Base-by-base conservation (phyloP, 1,284 basidiomycete genomes). In the Pseudozyma flocculosa region DNA sequence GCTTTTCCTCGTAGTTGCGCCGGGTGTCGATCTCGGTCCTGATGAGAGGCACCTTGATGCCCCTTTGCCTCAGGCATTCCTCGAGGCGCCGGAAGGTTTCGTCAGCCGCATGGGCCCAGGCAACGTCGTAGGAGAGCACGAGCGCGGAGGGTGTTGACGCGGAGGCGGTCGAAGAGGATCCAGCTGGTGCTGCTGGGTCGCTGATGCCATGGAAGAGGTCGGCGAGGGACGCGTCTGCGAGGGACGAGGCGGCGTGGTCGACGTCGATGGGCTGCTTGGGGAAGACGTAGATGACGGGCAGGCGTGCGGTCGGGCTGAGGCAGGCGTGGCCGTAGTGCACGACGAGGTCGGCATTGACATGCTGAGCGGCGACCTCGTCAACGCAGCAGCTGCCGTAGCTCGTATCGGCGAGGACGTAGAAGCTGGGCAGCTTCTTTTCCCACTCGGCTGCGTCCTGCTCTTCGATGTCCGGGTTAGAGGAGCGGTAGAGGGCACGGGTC, bases 361-460 rank as follows among this genome's bases (percentile, higher is more conserved):
- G 95, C 62, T 92, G 87, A 5, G 94, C 93, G 9, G 92, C 89
- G 3, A 98, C 88, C 71, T 97, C 90, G 76, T 99, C 95, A 4
- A 95, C 92, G 75, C 94, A 98, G 76, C 94, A 99, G 72, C 92
- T 95, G 77, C 93, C 94, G 78, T 97, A 97, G 24, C 92, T 95
- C 23, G 93, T 97, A 79, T 97, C 94, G 14, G 93, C 93, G 18
- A 96, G 83, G 5, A 97, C 88, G 75, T 93, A 97, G 23, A 92
- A 81, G 19, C 56, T 48, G 2, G 61, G 56, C 18, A 49, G 19
- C n/a, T n/a, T n/a, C n/a, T n/a, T n/a, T n/a, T n/a, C n/a, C n/a
- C n/a, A n/a, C 11, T n/a, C 22, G 9, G 15, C 18, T 1, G 37
- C 8, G 29, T 14, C 5, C 23, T 43, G 4, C 53, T 34, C 2